phyloP scores from a whole-genome alignment of 2,329 filamentous ascomycete genomes.

The Colletotrichum eleusines region DNA sequence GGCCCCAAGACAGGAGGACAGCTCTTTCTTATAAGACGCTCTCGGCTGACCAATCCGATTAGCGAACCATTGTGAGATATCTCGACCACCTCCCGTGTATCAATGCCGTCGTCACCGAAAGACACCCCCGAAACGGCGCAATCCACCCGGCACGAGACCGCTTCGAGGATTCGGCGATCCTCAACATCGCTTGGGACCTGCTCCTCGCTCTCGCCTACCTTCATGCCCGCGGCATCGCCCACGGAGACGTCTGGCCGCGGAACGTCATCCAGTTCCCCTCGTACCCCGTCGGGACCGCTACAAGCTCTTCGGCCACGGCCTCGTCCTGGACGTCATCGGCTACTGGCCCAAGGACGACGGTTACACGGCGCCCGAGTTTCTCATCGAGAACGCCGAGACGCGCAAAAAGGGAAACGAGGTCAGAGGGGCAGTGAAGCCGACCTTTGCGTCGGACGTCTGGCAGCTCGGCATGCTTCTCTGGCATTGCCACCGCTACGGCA shows the following conservation, averaged over 20 bases:
- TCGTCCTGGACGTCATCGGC: constrained; percentile 18
- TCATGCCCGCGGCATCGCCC: constrained; percentile 20
- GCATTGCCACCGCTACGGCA: constrained; percentile 21
- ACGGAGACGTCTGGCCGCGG: constrained; percentile 18
- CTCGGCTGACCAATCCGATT: background rate
- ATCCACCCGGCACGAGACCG: background rate
- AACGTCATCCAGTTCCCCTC: constrained; percentile 10
- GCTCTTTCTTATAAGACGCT: no score
- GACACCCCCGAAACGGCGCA: background rate
- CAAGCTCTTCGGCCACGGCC: constrained; percentile 35
- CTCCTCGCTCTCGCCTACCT: constrained; percentile 26
- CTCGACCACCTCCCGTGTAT: constrained; percentile 3
- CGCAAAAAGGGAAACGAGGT: background rate
- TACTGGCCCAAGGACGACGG: background rate
- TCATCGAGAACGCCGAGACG: background rate
- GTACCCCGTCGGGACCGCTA: background rate
- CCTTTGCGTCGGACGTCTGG: constrained; percentile 20
- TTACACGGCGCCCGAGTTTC: constrained; percentile 28
- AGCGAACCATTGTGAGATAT: constrained; percentile 24
- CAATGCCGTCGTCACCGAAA: constrained; percentile 14
- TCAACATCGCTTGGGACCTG: constrained; percentile 25
- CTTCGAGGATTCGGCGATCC: constrained; percentile 7
- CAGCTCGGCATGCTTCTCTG: constrained; percentile 25
- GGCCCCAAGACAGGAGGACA: background rate
- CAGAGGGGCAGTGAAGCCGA: background rate